Base-by-base conservation (phyloP, 2,329 filamentous ascomycete species). In the Monosporascus sp. region DNA sequence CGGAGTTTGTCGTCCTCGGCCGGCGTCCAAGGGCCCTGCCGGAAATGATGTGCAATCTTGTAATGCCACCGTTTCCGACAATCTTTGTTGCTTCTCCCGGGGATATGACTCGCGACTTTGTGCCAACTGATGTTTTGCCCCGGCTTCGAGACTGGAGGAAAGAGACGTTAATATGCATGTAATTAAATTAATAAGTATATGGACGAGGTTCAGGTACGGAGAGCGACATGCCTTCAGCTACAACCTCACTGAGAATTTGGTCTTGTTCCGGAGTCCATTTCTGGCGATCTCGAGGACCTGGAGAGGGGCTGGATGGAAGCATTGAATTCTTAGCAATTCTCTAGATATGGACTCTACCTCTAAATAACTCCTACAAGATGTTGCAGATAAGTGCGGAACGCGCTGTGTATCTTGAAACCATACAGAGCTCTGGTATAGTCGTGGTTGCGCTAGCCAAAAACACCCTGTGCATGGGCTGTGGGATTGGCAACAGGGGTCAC, bases 221-320 rank as follows among this genome's bases (percentile, higher is more conserved):
- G 17, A 27, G 25, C 15, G 17, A 39, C 47, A 41, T 49, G 37
- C 47, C 47, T 49, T 49, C 27, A 38, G 31, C 27, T 37, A 49
- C 47, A 22, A 38, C 47, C 4, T 37, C 35, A 22, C 37, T 39
- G 22, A 37, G 47, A 24, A 49, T 22, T 39, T 39, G 47, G n/a
- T 49, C 47, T 39, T 49, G 27, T 39, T 49, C 27, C 20, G 47
- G 47, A 15, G 47, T 49, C 47, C 31, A 49, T 49, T 39, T 49
- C 35, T 49, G 47, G 37, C 31, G 47, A 22, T 49, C 31, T 14
- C 37, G 47, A 18, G 31, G 14, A 38, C 9, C 11, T 18, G 47
- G 18, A 25, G 47, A 20, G 14, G 47, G n/a, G 47, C 37, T 49
- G 25, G 22, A 15, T 24, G 47, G 15, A 25, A n/a, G 8, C 47